Evolutionary conservation across 169 alveolate species (phyloP), one percentile per base, ranked within the genome.

Genomic region (Eimeria sp.): DNA sequence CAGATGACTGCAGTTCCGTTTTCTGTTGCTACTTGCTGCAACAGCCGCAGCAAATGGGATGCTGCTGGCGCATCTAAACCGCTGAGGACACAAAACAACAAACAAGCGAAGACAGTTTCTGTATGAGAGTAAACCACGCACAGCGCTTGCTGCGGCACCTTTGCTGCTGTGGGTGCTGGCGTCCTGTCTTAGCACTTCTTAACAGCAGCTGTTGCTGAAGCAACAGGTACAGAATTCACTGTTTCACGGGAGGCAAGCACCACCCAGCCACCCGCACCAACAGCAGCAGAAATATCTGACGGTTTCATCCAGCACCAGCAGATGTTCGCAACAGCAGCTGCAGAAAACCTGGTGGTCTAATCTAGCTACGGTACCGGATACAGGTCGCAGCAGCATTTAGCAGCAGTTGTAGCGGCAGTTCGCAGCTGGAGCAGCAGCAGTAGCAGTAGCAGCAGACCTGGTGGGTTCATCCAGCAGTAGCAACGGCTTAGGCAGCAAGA

Each of bases 381-480:
- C 82, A 72, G 43, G 40, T 34, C 40, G 40, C 45, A 72, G 30
- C 82, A 72, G 14, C 82, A 72, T 2, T 43, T 43, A 72, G 45
- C 43, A 72, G 82, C 82, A 30, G 45, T 14, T 13, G 82, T 14
- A 72, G 82, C 82, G 10, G 0, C 49, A 72, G 45, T 2, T 25
- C 72, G 18, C 18, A 20, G 72, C 18, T 18, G 27, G 25, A 18
- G 25, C 72, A 18, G 27, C 72, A 72, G 47, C 3, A 34, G 40
- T 34, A 34, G 40, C 40, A 34, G 40, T 34, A 34, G 40, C 40
- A 34, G 40, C 40, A 34, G 40, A 34, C 40, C 82, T 97, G 10
- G 99, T 98, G 30, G 99, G 99, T 61, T 98, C 99, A 96, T 98
- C 99, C 96, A 98, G 97, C 76, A 98, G 96, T 54, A 98, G 94